These are phyloP conservation scores for Kwoniella dendrophila DNA, from an alignment of 768 basidiomycete genomes.

Conservation along the genomic window DNA sequence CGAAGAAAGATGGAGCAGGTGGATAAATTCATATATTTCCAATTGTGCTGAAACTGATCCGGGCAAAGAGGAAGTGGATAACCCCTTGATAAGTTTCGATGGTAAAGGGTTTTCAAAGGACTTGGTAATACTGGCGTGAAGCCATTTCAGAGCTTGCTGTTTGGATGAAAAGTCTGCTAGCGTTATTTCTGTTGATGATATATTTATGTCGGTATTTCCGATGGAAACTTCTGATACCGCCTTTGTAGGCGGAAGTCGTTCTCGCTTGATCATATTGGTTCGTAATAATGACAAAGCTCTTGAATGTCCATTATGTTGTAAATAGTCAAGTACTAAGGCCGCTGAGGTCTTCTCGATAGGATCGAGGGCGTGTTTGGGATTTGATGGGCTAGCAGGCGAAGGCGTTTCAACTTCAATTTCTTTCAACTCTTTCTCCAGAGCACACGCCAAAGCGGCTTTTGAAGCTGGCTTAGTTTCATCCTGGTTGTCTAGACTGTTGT, in stretches of 20 bases:
- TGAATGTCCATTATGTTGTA: conserved; percentile 81
- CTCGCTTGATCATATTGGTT: conserved; percentile 57
- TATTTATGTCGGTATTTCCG: not conserved
- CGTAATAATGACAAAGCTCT: conserved; percentile 71
- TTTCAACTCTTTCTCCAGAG: conserved; percentile 7
- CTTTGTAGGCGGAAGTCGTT: not conserved
- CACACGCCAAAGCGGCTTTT: conserved; percentile 4
- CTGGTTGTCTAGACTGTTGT: not conserved
- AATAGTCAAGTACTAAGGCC: conserved; percentile 74
- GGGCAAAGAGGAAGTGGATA: not conserved
- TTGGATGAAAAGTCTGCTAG: conserved; percentile 12
- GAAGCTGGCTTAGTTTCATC: not conserved
- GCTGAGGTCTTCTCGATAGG: conserved; percentile 65
- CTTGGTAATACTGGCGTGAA: not conserved
- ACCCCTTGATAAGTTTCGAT: not conserved
- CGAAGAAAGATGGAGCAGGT: not conserved
- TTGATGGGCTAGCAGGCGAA: not conserved
- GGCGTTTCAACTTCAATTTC: not conserved
- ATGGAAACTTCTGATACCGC: conserved; percentile 58
- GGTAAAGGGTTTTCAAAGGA: conserved; percentile 7
- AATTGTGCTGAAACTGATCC: not conserved
- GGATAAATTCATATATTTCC: conserved; percentile 9
- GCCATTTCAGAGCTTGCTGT: not conserved
- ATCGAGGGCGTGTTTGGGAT: not conserved
- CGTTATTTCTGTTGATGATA: not conserved